A percentile compares a stretch with the other conserved stretches of the same genome.
These are phyloP conservation scores for Botrytis fragariae DNA, from an alignment of 2,329 filamentous ascomycete genomes.

Conservation along the genomic window DNA sequence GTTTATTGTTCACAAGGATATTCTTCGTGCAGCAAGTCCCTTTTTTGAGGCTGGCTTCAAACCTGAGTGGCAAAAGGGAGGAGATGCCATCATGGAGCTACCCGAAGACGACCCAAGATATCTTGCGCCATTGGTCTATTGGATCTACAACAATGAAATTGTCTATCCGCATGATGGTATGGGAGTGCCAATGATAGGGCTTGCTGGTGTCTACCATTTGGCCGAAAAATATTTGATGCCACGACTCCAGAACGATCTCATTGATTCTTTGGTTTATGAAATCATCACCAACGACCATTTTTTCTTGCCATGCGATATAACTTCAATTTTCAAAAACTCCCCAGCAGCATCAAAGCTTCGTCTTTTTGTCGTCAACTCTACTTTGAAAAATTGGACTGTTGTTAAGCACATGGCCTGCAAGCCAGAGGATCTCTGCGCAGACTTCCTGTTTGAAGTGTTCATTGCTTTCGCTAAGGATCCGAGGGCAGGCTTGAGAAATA, in stretches of 20 bases:
- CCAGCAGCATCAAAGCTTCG: background rate
- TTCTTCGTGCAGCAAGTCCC: slow-evolving; percentile 22
- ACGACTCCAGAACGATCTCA: background rate
- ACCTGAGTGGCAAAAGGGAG: slow-evolving; percentile 16
- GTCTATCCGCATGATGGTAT: background rate
- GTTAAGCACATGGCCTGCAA: too few species aligned
- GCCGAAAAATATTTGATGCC: background rate
- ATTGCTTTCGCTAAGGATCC: background rate
- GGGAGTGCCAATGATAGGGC: too few species aligned
- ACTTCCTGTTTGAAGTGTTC: background rate
- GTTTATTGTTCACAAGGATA: slow-evolving; percentile 20
- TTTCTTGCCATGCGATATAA: accelerated
- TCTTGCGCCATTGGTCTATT: background rate
- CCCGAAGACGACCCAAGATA: background rate
- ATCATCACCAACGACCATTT: background rate
- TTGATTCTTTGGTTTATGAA: background rate
- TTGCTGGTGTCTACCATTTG: background rate
- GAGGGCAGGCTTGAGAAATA: background rate
- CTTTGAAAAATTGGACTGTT: too few species aligned
- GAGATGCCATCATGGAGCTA: slow-evolving; percentile 12
- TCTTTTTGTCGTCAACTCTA: background rate
- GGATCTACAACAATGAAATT: background rate
- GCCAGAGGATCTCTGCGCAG: too few species aligned
- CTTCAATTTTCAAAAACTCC: background rate
- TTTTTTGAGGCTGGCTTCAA: slow-evolving; percentile 24